Percentiles rank a stretch among this genome's conserved stretches.
phyloP scores from a whole-genome alignment of 2,329 filamentous ascomycete species.

The Ophiostoma sp. region DNA sequence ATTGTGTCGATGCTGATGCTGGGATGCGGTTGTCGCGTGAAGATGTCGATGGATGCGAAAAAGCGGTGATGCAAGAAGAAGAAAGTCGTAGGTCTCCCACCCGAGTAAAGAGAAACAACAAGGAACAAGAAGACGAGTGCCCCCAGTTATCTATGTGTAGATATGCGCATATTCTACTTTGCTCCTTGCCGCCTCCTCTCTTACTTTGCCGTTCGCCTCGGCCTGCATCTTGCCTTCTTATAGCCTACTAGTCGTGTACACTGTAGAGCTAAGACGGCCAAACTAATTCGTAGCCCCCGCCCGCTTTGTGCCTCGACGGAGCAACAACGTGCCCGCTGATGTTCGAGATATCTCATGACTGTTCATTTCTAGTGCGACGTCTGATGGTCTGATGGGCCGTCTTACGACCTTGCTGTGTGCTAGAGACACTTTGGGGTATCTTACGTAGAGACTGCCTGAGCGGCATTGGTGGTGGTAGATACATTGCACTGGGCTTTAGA shows the following conservation, averaged over 20 bases:
- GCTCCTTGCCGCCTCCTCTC: background rate
- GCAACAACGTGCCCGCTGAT: background rate
- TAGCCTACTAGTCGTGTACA: background rate
- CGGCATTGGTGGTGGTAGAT: background rate
- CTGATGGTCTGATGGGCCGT: background rate
- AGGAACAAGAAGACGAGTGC: background rate
- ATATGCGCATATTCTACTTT: background rate
- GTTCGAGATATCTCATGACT: background rate
- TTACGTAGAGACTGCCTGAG: background rate
- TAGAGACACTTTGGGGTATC: too few species aligned
- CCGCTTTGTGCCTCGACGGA: background rate
- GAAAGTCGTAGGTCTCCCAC: background rate
- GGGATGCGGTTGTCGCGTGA: background rate
- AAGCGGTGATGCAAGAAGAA: background rate
- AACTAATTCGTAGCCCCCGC: background rate
- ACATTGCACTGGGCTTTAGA: too few species aligned
- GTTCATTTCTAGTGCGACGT: background rate
- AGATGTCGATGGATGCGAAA: background rate
- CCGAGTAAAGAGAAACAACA: background rate
- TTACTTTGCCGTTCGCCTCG: constrained; percentile 1
- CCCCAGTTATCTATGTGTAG: constrained; percentile 1
- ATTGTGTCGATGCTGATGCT: background rate
- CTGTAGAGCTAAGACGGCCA: background rate
- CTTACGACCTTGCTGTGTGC: background rate
- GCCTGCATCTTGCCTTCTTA: background rate